phyloP scores from a whole-genome alignment of 257 asterid genomes.

The Handroanthus guayacan region DNA sequence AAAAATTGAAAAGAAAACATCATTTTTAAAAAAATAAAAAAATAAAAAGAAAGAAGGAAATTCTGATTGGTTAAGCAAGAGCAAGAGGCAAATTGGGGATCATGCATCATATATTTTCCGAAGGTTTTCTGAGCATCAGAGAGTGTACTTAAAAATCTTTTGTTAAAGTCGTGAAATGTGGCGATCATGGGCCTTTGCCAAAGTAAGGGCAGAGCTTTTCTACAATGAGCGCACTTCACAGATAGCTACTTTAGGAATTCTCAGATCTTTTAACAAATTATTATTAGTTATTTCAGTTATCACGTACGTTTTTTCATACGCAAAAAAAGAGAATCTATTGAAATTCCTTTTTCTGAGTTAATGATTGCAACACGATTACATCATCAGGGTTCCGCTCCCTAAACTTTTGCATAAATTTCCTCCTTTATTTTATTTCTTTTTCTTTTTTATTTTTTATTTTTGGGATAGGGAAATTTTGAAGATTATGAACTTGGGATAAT shows the following conservation, averaged over 20 bases:
- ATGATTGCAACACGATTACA: slow-evolving; percentile 51
- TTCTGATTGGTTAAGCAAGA: too few species aligned
- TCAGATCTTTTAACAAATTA: slow-evolving; percentile 9
- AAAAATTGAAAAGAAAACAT: too few species aligned
- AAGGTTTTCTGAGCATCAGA: too few species aligned
- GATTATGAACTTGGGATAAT: too few species aligned
- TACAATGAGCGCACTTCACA: slow-evolving; percentile 20
- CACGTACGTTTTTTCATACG: slow-evolving; percentile 47
- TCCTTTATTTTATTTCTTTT: too few species aligned
- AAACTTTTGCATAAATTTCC: slow-evolving; percentile 4
- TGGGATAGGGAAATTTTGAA: too few species aligned
- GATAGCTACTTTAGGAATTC: slow-evolving; percentile 46
- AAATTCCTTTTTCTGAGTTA: slow-evolving; percentile 42
- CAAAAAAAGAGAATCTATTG: slow-evolving; percentile 49
- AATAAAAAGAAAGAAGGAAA: too few species aligned
- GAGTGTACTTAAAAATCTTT: background rate
- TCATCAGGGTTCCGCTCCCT: slow-evolving; percentile 24
- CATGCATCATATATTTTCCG: too few species aligned
- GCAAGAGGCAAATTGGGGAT: too few species aligned
- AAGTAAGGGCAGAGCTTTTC: slow-evolving; percentile 30
- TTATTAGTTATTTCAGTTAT: slow-evolving; percentile 36
- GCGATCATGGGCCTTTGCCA: slow-evolving; percentile 45
- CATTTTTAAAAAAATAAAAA: too few species aligned
- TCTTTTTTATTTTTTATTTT: too few species aligned
- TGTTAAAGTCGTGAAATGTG: background rate